Evolutionary conservation across 1,284 basidiomycete species (phyloP), one percentile per base, ranked within the genome.

Genomic region (Cerrena zonata): DNA sequence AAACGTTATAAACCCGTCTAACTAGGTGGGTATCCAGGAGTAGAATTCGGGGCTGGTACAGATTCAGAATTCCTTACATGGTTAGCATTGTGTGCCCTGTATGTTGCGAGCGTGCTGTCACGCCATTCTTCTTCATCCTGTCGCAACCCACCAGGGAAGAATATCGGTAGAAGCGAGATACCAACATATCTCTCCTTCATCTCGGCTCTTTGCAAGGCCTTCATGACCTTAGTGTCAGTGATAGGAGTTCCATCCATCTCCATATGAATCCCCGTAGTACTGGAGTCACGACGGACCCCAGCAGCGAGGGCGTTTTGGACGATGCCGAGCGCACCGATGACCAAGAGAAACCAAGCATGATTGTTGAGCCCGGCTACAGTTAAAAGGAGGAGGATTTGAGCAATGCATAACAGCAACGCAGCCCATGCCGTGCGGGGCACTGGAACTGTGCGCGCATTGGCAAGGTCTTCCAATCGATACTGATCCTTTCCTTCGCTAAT

Each of bases 401-500:
- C 56, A 44, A 61, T 47, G 58, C 58, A 61, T 12, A 60, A 53
- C 15, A 55, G n/a, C n/a, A 48, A 51, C 5, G 58, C 50, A 25
- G 51, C 37, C 11, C 49, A 53, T 1, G 55, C 55, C 42, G 53
- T 50, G 38, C 50, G 25, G 1, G 51, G 44, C 1, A 58, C 58
- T 5, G 43, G 21, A 21, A 18, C 3, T 30, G 51, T 50, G 41
- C 55, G 54, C 11, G 52, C 57, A 1, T 45, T 52, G 3, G 67
- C 67, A 24, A 68, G 58, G 51, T 68, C 67, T 44, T 62, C 64
- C 7, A 69, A 57, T 5, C 61, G 57, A 38, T 67, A 43, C 1
- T 63, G 63, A 5, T 45, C 37, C 11, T 52, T 37, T 13, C 39
- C 56, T 21, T 65, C 57, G 40, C 63, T 61, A 45, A 58, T 54